Conservation (phyloP, 345 rosid species). For the Cardamine resedifolia region DNA sequence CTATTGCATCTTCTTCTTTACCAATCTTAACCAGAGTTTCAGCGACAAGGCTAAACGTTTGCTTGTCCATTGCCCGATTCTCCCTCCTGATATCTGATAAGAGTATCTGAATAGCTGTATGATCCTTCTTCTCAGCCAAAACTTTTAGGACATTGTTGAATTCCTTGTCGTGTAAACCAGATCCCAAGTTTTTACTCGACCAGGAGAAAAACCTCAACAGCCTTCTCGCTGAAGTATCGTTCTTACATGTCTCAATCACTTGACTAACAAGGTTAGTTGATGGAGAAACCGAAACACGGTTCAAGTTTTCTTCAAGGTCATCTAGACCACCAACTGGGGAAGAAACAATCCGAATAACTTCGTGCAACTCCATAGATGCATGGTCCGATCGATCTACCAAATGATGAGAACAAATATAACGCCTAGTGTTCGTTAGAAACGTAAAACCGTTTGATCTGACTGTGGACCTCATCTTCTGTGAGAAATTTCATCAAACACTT, state of each 20-base stretch:
- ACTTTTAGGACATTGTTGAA: constrained; percentile 65
- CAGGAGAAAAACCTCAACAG: constrained; percentile 78
- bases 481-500: constrained; percentile 55
- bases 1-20: constrained; percentile 80
- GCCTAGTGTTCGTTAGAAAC: constrained; percentile 17
- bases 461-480: constrained; percentile 37
- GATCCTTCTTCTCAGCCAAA: constrained; percentile 73
- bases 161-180: constrained; percentile 49
- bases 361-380: constrained; percentile 37
- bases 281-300: constrained; percentile 39
- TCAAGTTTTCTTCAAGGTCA: constrained; percentile 66
- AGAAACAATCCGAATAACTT: constrained; percentile 52
- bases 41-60: constrained; percentile 59
- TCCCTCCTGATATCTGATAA: constrained; percentile 65
- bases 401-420: constrained; percentile 19
- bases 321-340: constrained; percentile 69
- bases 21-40: constrained; percentile 70
- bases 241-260: constrained; percentile 54
- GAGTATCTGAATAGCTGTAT: constrained; percentile 58
- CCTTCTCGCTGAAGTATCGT: constrained; percentile 63
- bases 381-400: constrained; percentile 25
- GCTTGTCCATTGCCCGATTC: constrained; percentile 56
- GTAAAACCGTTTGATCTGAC: constrained; percentile 30
- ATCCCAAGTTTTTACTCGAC: constrained; percentile 50
- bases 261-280: constrained; percentile 49